Evolutionary conservation across 2,329 filamentous ascomycete species (phyloP), one percentile per base, ranked within the genome.

Genomic region (Pyrenochaeta sp.): DNA sequence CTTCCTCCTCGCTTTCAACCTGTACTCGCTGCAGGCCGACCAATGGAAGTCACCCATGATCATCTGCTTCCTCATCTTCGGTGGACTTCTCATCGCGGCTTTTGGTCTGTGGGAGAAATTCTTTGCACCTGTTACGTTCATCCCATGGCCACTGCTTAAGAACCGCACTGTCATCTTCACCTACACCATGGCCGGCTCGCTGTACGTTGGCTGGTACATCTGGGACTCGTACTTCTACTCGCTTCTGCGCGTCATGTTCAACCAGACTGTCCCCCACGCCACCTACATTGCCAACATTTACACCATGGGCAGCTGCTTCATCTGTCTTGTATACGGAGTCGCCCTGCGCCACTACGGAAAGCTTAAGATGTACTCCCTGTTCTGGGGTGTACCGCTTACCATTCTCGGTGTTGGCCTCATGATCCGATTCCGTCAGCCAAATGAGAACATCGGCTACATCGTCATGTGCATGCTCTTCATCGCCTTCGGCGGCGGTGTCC

Each of bases 1-100:
- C 15, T 87, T 93, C 71, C 80, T 93, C 15, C 83, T 93, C 9
- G 86, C 90, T 2, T 88, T 93, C 74, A 88, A 83, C 42, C 80
- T 93, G 34, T 76, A 75, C 66, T 65, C 72, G 2, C 66, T 67
- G 49, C 71, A 64, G 69, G 67, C 61, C 48, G 47, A 71, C 52
- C 53, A 62, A 15, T 81, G 79, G 78, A 67, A 58, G 6, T 72
- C 76, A 3, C 65, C 71, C 6, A 61, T 75, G 54, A 79, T 82
- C 61, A 78, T 82, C 64, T 73, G 71, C 68, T 78, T 80, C 70
- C 63, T 81, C 46, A 67, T 81, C 52, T 61, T 79, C 40, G 78
- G 79, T 8, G 65, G 72, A 50, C 36, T 77, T 4, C 67, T 77
- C 5, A 66, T 81, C 34, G 59, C 74, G 30, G 69, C 62, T 28